Percentiles rank a stretch among this genome's conserved stretches.
Conservation (phyloP, 257 asterid genomes). For the Striga asiatica region DNA sequence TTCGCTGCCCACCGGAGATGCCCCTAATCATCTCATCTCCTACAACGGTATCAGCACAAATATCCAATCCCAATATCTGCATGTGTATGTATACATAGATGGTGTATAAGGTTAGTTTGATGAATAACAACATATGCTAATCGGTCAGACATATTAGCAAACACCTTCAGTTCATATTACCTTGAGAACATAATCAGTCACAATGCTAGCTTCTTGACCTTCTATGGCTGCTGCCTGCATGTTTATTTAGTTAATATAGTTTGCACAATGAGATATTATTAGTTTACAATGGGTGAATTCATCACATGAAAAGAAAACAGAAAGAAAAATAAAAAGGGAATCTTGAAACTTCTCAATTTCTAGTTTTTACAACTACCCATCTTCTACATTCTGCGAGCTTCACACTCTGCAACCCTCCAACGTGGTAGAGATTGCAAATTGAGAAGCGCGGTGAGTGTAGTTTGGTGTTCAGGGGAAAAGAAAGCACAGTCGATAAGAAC, state of each 20-base stretch:
- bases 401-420: too few species aligned
- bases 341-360: too few species aligned
- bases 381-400: too few species aligned
- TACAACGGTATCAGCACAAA: conserved; percentile 37
- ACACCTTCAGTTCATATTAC: conserved; percentile 14
- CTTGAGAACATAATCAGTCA: conserved; percentile 56
- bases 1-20: conserved; percentile 43
- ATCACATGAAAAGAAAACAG: too few species aligned
- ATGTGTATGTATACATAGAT: too few species aligned
- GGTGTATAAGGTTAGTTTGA: not conserved
- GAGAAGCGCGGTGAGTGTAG: too few species aligned
- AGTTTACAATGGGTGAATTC: too few species aligned
- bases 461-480: too few species aligned
- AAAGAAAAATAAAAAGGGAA: too few species aligned
- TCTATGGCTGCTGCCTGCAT: conserved; percentile 54
- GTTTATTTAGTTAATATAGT: not conserved
- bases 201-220: conserved; percentile 54
- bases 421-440: too few species aligned
- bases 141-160: not conserved
- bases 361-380: too few species aligned
- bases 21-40: conserved; percentile 43
- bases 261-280: not conserved
- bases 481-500: too few species aligned
- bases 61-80: conserved; percentile 45
- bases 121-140: not conserved